Evolutionary conservation across 2,329 filamentous ascomycete genomes (phyloP).

Genomic region (Decorospora gaudefroyi): DNA sequence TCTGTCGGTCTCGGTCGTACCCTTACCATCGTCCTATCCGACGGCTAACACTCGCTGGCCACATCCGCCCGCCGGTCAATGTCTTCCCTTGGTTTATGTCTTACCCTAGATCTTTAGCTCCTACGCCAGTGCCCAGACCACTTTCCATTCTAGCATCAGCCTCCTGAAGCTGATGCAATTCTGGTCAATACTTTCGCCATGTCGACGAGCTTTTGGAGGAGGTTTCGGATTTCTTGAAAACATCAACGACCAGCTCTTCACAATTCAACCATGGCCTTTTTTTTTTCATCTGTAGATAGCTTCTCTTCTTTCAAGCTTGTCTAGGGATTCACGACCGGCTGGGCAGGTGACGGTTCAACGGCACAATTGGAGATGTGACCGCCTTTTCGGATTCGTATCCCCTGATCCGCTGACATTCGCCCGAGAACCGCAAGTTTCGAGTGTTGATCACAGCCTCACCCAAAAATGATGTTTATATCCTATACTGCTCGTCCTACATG

Average conservation of each 20-base stretch:
- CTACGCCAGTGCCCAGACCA: constrained; percentile 4
- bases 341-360: not conserved
- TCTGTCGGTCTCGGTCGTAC: constrained; percentile 27
- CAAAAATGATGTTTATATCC: no score
- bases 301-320: constrained; percentile 7
- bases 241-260: constrained; percentile 2
- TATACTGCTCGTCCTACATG: no score
- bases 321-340: not conserved
- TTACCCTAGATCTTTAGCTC: constrained; percentile 10
- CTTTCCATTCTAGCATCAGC: constrained; percentile 5
- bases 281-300: constrained; percentile 19
- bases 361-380: not conserved
- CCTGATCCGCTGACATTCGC: not conserved
- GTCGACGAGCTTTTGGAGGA: constrained; percentile 27
- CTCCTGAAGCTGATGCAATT: constrained; percentile 5
- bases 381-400: constrained; percentile 2
- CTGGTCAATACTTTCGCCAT: constrained; percentile 33
- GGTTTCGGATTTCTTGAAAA: constrained; percentile 20
- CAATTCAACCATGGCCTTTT: not conserved
- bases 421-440: no score
- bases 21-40: constrained; percentile 37
- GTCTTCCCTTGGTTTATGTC: not conserved
- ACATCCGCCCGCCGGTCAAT: not conserved
- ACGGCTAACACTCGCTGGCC: constrained; percentile 21
- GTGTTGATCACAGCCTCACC: no score